Percentiles rank a stretch among this genome's conserved stretches.
phyloP scores from a whole-genome alignment of 495 filamentous ascomycete genomes.

The Hypoxylon cercidicola region DNA sequence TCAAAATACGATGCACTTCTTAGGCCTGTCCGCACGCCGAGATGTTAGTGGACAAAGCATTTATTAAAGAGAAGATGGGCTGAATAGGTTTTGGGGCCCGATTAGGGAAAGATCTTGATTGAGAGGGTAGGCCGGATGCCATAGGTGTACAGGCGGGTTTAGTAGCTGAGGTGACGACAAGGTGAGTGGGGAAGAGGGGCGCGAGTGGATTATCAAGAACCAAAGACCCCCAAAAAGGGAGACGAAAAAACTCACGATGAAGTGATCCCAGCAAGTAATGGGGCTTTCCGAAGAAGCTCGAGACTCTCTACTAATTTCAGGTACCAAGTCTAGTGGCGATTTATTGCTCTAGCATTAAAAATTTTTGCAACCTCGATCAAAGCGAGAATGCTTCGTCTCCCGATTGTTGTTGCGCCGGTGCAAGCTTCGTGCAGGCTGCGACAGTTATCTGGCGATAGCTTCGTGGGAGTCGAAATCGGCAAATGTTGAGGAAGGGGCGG shows the following conservation, averaged over 20 bases:
- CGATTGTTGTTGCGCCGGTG: conserved; percentile 24
- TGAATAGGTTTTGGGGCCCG: neutral
- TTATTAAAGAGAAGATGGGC: conserved; percentile 17
- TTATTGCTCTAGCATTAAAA: conserved; percentile 39
- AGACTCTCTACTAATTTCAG: conserved; percentile 50
- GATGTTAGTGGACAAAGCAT: conserved; percentile 29
- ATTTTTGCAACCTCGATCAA: conserved; percentile 38
- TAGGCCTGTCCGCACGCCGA: conserved; percentile 39
- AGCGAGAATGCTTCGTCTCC: conserved; percentile 44
- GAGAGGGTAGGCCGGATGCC: conserved; percentile 21
- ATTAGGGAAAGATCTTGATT: conserved; percentile 28
- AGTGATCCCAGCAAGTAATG: conserved; percentile 53
- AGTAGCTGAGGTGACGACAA: conserved; percentile 45
- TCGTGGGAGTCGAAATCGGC: conserved; percentile 28
- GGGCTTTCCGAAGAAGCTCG: conserved; percentile 53
- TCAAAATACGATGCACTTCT: conserved; percentile 50
- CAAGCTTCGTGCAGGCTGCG: conserved; percentile 26
- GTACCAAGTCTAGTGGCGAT: conserved; percentile 46
- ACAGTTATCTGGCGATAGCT: conserved; percentile 25
- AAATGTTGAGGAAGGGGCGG: conserved; percentile 12
- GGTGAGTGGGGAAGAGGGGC: conserved; percentile 46
- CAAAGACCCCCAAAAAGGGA: conserved; percentile 43
- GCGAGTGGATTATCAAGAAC: conserved; percentile 44
- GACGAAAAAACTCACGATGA: conserved; percentile 60
- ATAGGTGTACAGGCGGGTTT: conserved; percentile 27